phyloP scores from a whole-genome alignment of 2,329 filamentous ascomycete species.

The Beauveria bassiana region DNA sequence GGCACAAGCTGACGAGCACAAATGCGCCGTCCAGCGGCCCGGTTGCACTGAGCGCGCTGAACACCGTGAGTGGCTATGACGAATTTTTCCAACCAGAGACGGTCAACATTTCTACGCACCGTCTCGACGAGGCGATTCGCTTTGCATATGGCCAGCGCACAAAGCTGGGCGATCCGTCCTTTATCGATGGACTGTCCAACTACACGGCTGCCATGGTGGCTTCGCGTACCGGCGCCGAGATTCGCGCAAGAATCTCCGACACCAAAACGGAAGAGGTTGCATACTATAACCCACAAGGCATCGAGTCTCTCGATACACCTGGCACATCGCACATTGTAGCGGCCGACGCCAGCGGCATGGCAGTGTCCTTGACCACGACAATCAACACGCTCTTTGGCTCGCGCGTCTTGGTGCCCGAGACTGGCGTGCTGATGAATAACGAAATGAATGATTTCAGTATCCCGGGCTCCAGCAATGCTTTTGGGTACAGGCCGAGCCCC shows the following conservation, averaged over 20 bases:
- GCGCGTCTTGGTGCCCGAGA: constrained; percentile 69
- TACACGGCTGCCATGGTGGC: constrained; percentile 60
- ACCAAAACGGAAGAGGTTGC: constrained; percentile 29
- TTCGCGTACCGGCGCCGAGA: constrained; percentile 46
- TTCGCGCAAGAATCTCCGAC: constrained; percentile 39
- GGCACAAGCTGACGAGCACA: constrained; percentile 59
- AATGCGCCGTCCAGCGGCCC: constrained; percentile 67
- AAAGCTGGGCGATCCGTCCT: constrained; percentile 68
- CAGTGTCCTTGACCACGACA: constrained; percentile 72
- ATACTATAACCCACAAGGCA: constrained; percentile 36
- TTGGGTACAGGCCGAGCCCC: constrained; percentile 67
- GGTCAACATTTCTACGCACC: constrained; percentile 60
- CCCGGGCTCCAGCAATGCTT: constrained; percentile 61
- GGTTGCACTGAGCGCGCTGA: constrained; percentile 65
- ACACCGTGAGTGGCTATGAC: constrained; percentile 65
- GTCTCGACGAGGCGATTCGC: constrained; percentile 74
- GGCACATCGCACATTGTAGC: constrained; percentile 62
- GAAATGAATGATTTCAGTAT: constrained; percentile 70
- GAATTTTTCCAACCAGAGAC: constrained; percentile 49
- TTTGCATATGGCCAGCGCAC: constrained; percentile 73
- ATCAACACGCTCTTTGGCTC: constrained; percentile 77
- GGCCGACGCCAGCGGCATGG: constrained; percentile 61
- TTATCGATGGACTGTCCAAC: constrained; percentile 51
- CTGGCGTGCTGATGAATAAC: constrained; percentile 65
- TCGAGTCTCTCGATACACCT: constrained; percentile 49